Evolutionary conservation across 768 basidiomycete species (phyloP).

Genomic region (Termitomyces sp.): DNA sequence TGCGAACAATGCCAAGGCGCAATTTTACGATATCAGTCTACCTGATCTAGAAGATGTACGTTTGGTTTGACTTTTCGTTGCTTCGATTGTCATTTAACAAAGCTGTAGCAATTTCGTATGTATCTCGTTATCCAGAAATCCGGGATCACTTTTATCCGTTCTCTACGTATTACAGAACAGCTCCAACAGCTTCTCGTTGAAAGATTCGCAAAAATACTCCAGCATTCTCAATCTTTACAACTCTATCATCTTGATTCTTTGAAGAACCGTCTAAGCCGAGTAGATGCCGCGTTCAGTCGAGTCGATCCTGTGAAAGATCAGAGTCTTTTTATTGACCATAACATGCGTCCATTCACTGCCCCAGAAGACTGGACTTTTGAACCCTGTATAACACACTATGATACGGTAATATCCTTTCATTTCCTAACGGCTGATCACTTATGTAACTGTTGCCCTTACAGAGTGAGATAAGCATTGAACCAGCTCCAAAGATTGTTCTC

Average conservation of each 20-base stretch:
- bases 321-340: slow-evolving; percentile 65
- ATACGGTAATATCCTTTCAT: slow-evolving; percentile 45
- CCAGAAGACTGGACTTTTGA: slow-evolving; percentile 73
- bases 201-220: slow-evolving; percentile 48
- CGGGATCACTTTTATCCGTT: not conserved
- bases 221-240: slow-evolving; percentile 56
- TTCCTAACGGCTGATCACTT: not conserved
- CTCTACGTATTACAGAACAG: slow-evolving; percentile 43
- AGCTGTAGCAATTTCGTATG: slow-evolving; percentile 61
- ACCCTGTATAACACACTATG: slow-evolving; percentile 69
- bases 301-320: slow-evolving; percentile 62
- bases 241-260: slow-evolving; percentile 51
- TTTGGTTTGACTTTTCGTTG: slow-evolving; percentile 2
- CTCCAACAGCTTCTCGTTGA: slow-evolving; percentile 61
- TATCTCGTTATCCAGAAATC: not conserved
- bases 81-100: slow-evolving; percentile 2
- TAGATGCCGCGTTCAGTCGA: slow-evolving; percentile 41
- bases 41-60: slow-evolving; percentile 69
- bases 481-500: slow-evolving; percentile 68
- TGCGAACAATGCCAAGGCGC: slow-evolving; percentile 63
- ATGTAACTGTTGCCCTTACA: slow-evolving; percentile 21
- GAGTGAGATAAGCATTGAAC: slow-evolving; percentile 60
- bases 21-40: slow-evolving; percentile 67
- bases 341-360: slow-evolving; percentile 56
- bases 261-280: slow-evolving; percentile 41